These are phyloP conservation scores for Stephanodiscus triporus DNA, from an alignment of 108 stramenopile species.

Conservation along the genomic window DNA sequence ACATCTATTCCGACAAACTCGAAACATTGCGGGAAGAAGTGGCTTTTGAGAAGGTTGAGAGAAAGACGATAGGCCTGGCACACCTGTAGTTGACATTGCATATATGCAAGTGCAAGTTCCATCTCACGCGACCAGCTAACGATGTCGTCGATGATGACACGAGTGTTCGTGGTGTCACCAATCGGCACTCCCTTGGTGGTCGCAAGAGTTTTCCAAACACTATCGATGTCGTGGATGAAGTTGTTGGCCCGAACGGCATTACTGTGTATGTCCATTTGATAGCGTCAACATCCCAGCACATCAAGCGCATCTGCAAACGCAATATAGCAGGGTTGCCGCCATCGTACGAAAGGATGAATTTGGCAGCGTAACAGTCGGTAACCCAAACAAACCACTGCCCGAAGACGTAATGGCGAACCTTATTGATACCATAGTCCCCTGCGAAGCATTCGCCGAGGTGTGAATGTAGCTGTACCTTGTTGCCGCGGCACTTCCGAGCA, in stretches of 20 bases:
- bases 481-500: not conserved
- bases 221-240: not conserved
- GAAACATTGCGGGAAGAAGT: not conserved
- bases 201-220: not conserved
- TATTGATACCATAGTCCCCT: not conserved
- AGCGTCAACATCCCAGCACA: not conserved
- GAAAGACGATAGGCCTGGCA: slow-evolving; percentile 3
- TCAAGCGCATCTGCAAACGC: not conserved
- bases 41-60: not conserved
- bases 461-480: slow-evolving; percentile 17
- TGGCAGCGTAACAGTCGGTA: not conserved
- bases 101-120: not conserved
- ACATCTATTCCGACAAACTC: slow-evolving; percentile 5
- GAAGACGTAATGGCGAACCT: not conserved
- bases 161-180: not conserved
- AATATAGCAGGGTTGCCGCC: not conserved
- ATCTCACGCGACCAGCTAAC: not conserved
- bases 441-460: not conserved
- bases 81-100: slow-evolving; percentile 3
- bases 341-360: not conserved
- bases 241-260: slow-evolving; percentile 4
- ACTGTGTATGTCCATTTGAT: slow-evolving; percentile 5
- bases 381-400: not conserved
- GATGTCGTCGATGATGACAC: not conserved
- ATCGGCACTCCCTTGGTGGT: too few relatives aligned